phyloP scores from a whole-genome alignment of 441 rosid genomes.

The Jatropha multifida region DNA sequence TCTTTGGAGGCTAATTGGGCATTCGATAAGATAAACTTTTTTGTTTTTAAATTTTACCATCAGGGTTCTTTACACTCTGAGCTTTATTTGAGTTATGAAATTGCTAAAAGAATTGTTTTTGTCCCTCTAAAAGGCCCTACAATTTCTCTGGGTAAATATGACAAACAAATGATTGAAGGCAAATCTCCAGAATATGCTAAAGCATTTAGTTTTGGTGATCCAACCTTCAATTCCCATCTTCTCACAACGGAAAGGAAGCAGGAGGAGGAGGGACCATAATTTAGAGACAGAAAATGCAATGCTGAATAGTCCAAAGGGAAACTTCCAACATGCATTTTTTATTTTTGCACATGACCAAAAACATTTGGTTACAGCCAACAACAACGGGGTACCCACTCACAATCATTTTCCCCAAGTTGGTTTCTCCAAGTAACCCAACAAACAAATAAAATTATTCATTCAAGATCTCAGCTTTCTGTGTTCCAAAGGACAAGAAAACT shows the following conservation, averaged over 20 bases:
- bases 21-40: too few relatives aligned
- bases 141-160: neutral
- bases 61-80: too few relatives aligned
- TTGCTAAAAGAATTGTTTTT: too few relatives aligned
- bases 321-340: neutral
- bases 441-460: neutral
- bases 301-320: neutral
- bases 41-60: too few relatives aligned
- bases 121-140: too few relatives aligned
- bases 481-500: neutral
- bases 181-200: too few relatives aligned
- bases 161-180: neutral
- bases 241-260: neutral
- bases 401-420: neutral
- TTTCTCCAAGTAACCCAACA: neutral
- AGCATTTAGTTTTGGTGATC: too few relatives aligned
- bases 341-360: conserved; percentile 8
- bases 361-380: neutral
- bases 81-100: too few relatives aligned
- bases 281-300: neutral
- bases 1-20: neutral
- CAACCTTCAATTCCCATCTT: neutral
- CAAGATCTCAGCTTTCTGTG: neutral
- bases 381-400: neutral
- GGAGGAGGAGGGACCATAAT: neutral